A percentile compares a stretch with the other conserved stretches of the same genome.
phyloP scores from a whole-genome alignment of 495 filamentous ascomycete genomes.

The Daldinia bambusicola region DNA sequence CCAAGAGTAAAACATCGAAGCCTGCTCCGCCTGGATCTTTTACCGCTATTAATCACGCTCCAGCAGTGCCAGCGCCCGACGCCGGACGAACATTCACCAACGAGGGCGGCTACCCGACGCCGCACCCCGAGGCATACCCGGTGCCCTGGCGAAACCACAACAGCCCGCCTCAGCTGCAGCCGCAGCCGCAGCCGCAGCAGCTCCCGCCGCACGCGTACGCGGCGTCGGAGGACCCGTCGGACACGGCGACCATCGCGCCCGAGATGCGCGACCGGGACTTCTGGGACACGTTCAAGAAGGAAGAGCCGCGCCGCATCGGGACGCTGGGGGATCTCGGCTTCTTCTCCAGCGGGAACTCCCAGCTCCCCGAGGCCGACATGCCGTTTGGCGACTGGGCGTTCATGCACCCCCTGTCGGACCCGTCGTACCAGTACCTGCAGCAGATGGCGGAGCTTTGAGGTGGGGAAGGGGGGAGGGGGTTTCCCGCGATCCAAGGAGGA shows the following conservation, averaged over 20 bases:
- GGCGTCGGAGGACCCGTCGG: conserved; percentile 20
- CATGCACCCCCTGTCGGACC: conserved; percentile 27
- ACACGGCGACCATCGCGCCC: conserved; percentile 38
- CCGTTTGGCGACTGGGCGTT: conserved; percentile 40
- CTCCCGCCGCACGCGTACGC: conserved; percentile 21
- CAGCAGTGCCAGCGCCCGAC: conserved; percentile 35
- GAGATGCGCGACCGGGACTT: conserved; percentile 38
- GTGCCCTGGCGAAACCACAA: conserved; percentile 32
- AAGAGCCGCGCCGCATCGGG: conserved; percentile 49
- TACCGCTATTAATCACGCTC: conserved; percentile 61
- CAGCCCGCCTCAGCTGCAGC: conserved; percentile 18
- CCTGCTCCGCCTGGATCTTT: conserved; percentile 54
- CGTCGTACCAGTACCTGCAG: conserved; percentile 35
- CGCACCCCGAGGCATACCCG: conserved; percentile 35
- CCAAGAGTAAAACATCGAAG: conserved; percentile 44
- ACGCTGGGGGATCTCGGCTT: conserved; percentile 53
- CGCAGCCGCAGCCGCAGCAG: conserved; percentile 13
- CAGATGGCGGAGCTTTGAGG: conserved; percentile 14
- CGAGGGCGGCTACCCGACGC: conserved; percentile 32
- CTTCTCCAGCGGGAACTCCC: conserved; percentile 53
- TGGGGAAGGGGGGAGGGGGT: no score
- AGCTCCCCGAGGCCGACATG: conserved; percentile 36
- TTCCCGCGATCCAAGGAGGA: neutral
- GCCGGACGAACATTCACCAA: conserved; percentile 19
- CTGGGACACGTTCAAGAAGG: conserved; percentile 44